phyloP scores from a whole-genome alignment of 805 yeast species.

The Metschnikowia santaceciliae region DNA sequence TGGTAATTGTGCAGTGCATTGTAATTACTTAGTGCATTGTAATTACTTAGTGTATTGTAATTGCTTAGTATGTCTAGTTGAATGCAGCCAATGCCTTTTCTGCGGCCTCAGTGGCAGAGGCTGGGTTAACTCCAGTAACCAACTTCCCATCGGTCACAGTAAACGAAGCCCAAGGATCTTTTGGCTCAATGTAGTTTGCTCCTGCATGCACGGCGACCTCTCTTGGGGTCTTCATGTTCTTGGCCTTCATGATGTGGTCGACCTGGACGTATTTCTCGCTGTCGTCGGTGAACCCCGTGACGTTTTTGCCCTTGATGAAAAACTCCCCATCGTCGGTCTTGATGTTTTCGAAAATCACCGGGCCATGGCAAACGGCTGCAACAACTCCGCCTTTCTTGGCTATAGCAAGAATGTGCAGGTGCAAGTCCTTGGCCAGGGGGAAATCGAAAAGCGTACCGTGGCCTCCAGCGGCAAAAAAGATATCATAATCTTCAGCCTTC shows the following conservation, averaged over 20 bases:
- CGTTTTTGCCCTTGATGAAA: slow-evolving; percentile 48
- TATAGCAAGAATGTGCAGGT: slow-evolving; percentile 42
- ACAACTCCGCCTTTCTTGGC: slow-evolving; percentile 53
- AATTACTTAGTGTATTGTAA: no score
- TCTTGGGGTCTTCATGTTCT: slow-evolving; percentile 34
- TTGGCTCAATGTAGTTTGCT: slow-evolving; percentile 45
- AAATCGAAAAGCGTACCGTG: slow-evolving; percentile 60
- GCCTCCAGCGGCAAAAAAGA: slow-evolving; percentile 64
- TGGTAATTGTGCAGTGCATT: no score
- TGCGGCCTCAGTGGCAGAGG: slow-evolving; percentile 48
- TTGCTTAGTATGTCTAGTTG: background rate
- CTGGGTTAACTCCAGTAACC: slow-evolving; percentile 65
- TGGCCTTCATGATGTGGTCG: slow-evolving; percentile 18
- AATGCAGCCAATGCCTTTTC: slow-evolving; percentile 26
- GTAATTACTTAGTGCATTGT: no score
- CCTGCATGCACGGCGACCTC: slow-evolving; percentile 33
- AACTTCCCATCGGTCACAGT: slow-evolving; percentile 53
- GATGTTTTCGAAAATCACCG: slow-evolving; percentile 50
- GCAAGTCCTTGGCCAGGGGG: slow-evolving; percentile 48
- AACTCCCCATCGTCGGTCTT: slow-evolving; percentile 36
- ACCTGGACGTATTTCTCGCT: slow-evolving; percentile 42
- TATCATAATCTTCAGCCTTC: slow-evolving; percentile 45
- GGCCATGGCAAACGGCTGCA: slow-evolving; percentile 68
- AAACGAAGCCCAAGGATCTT: slow-evolving; percentile 50
- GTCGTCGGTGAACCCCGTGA: slow-evolving; percentile 60